Evolutionary conservation across 2,329 filamentous ascomycete genomes (phyloP).

Genomic region (Penicillium sp.): DNA sequence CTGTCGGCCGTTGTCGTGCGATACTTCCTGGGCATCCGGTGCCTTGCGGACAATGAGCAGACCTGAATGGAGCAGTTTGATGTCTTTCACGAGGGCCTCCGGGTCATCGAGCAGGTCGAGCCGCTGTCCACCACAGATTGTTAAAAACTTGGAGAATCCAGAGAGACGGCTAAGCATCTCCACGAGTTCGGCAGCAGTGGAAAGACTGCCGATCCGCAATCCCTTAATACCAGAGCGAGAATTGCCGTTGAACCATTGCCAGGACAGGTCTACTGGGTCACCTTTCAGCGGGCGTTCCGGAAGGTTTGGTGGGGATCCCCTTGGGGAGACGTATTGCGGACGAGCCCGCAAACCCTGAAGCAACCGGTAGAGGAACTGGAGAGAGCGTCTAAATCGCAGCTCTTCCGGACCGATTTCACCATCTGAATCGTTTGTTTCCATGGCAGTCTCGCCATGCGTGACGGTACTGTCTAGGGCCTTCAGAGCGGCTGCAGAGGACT

Average conservation of each 20-base stretch:
- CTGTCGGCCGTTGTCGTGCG: slow-evolving; percentile 34
- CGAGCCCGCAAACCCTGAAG: slow-evolving; percentile 50
- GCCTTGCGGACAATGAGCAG: slow-evolving; percentile 60
- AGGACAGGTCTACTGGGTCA: slow-evolving; percentile 62
- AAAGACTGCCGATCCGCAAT: slow-evolving; percentile 62
- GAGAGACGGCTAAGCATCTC: slow-evolving; percentile 63
- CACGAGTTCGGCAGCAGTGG: slow-evolving; percentile 65
- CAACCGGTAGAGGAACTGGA: slow-evolving; percentile 64
- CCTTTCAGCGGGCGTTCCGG: slow-evolving; percentile 54
- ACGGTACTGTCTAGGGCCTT: slow-evolving; percentile 46
- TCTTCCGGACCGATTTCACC: slow-evolving; percentile 52
- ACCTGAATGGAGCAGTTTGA: slow-evolving; percentile 57
- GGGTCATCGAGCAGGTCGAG: slow-evolving; percentile 58
- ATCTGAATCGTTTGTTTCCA: slow-evolving; percentile 49
- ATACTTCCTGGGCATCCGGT: slow-evolving; percentile 44
- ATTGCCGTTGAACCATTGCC: slow-evolving; percentile 65
- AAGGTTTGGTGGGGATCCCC: slow-evolving; percentile 57
- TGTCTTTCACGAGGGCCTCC: slow-evolving; percentile 60
- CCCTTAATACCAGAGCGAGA: slow-evolving; percentile 56
- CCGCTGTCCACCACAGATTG: slow-evolving; percentile 65
- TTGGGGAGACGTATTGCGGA: slow-evolving; percentile 57
- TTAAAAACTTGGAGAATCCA: slow-evolving; percentile 68
- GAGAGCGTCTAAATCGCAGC: slow-evolving; percentile 61
- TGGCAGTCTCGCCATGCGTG: slow-evolving; percentile 47
- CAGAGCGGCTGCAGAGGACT: slow-evolving; percentile 56